Conservation (phyloP, 208 protist genomes). For the Leishmania braziliensis region DNA sequence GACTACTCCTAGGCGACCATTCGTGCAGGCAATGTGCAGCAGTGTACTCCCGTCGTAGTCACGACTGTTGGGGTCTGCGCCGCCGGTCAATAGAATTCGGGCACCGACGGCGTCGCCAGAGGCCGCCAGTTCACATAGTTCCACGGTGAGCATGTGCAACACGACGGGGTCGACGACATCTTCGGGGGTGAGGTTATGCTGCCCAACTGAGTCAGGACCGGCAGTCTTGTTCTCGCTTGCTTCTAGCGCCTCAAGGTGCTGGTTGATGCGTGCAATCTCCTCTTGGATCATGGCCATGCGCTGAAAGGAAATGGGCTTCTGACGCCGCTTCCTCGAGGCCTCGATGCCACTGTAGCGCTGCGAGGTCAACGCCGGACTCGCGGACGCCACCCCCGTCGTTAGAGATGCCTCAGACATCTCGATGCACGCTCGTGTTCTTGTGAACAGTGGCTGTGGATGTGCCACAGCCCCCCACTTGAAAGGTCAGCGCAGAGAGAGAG, state of each 20-base stretch:
- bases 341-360: slow-evolving; percentile 14
- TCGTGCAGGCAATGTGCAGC: slow-evolving; percentile 79
- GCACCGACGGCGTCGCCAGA: slow-evolving; percentile 68
- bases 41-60: slow-evolving; percentile 85
- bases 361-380: slow-evolving; percentile 9
- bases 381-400: neutral
- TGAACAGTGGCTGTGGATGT: neutral
- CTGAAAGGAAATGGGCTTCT: slow-evolving; percentile 65
- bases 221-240: slow-evolving; percentile 29
- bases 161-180: slow-evolving; percentile 55
- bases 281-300: slow-evolving; percentile 80
- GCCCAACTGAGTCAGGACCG: slow-evolving; percentile 8
- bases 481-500: neutral
- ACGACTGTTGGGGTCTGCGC: slow-evolving; percentile 72
- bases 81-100: slow-evolving; percentile 68
- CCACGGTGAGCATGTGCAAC: slow-evolving; percentile 72
- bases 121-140: slow-evolving; percentile 80
- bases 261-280: slow-evolving; percentile 72
- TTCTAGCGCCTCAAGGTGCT: slow-evolving; percentile 47
- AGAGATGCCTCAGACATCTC: slow-evolving; percentile 13
- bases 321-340: slow-evolving; percentile 24
- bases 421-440: neutral
- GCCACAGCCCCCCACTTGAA: neutral
- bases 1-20: slow-evolving; percentile 57
- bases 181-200: slow-evolving; percentile 29